Evolutionary conservation across 164 flowering plant genomes (phyloP).

Genomic region (grape (Vitis vinifera)): ASM3070453v1 NC_081807.1:4236501-4237000

Average conservation of each 20-base stretch:
- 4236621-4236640: conserved; percentile 39
- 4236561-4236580: conserved; percentile 32
- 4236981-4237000: no score
- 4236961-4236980: no score
- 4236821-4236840: conserved; percentile 43
- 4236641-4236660: conserved; percentile 32
- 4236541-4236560: conserved; percentile 37
- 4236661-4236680: conserved; percentile 31
- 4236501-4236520: conserved; percentile 39
- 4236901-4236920: not conserved
- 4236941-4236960: no score
- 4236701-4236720: conserved; percentile 46
- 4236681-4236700: conserved; percentile 29
- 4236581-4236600: conserved; percentile 39
- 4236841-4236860: conserved; percentile 6
- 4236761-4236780: conserved; percentile 41
- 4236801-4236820: conserved; percentile 36
- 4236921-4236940: no score
- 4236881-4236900: conserved; percentile 12
- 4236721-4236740: conserved; percentile 46
- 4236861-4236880: not conserved
- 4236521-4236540: conserved; percentile 34
- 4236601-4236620: conserved; percentile 41
- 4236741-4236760: conserved; percentile 25
- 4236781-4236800: conserved; percentile 32